Conservation (phyloP, 2,329 filamentous ascomycete genomes). For the Sarocladium strictum region DNA sequence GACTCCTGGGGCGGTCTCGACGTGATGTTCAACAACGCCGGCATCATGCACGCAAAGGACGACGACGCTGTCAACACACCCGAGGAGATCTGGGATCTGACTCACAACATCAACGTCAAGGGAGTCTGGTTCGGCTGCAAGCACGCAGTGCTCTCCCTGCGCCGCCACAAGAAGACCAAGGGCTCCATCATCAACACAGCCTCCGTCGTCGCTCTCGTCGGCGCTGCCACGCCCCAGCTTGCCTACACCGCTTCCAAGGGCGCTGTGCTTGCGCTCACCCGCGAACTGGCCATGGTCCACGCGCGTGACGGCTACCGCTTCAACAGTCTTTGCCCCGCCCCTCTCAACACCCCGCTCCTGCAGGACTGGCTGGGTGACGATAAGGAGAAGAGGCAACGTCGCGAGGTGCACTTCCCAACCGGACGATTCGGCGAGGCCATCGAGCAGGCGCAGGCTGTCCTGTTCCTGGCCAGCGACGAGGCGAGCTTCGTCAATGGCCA, state of each 20-base stretch:
- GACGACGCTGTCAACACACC: slow-evolving; percentile 76
- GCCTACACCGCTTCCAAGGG: slow-evolving; percentile 95
- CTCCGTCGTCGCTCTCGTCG: slow-evolving; percentile 80
- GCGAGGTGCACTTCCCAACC: slow-evolving; percentile 83
- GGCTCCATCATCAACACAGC: slow-evolving; percentile 90
- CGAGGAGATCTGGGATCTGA: slow-evolving; percentile 90
- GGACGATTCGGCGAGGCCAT: slow-evolving; percentile 90
- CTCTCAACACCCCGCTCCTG: slow-evolving; percentile 83
- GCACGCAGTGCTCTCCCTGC: slow-evolving; percentile 77
- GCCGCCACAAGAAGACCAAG: slow-evolving; percentile 70
- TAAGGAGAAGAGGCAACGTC: slow-evolving; percentile 68
- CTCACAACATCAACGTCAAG: slow-evolving; percentile 93
- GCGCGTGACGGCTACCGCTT: slow-evolving; percentile 84
- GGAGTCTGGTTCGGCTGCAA: slow-evolving; percentile 97
- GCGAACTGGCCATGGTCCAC: slow-evolving; percentile 87
- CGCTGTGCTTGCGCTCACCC: slow-evolving; percentile 81
- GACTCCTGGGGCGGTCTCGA: slow-evolving; percentile 86
- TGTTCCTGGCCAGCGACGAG: slow-evolving; percentile 85
- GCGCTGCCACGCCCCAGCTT: slow-evolving; percentile 80
- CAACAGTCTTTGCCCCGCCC: slow-evolving; percentile 85
- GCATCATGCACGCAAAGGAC: slow-evolving; percentile 88
- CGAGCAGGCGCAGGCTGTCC: slow-evolving; percentile 83
- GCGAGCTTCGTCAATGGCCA: slow-evolving; percentile 84
- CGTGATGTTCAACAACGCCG: slow-evolving; percentile 95
- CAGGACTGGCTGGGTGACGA: slow-evolving; percentile 94